A percentile compares a stretch with the other conserved stretches of the same genome.
Evolutionary conservation across 305 asterid species (phyloP).

Genomic region (Fraxinus baroniana): DNA sequence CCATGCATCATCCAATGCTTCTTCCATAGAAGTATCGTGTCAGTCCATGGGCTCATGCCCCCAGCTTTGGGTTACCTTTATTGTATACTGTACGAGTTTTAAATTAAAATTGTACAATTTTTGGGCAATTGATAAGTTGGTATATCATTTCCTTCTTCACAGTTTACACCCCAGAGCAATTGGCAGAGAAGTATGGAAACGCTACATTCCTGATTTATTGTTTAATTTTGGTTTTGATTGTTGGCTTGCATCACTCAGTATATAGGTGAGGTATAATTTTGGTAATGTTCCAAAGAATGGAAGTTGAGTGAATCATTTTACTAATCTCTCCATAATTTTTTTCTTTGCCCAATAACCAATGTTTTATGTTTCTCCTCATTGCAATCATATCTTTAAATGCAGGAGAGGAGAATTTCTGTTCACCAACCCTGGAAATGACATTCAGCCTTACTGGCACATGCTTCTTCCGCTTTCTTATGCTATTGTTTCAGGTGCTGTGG

Average conservation of each 20-base stretch:
- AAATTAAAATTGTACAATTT: slow-evolving; percentile 2
- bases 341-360: slow-evolving; percentile 13
- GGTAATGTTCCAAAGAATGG: slow-evolving; percentile 16
- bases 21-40: background rate
- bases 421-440: slow-evolving; percentile 59
- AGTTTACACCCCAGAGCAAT: slow-evolving; percentile 91
- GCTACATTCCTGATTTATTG: slow-evolving; percentile 78
- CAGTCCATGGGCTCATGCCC: slow-evolving; percentile 13
- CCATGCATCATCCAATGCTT: background rate
- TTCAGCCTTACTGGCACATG: slow-evolving; percentile 82
- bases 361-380: slow-evolving; percentile 14
- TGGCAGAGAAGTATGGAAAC: slow-evolving; percentile 89
- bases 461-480: slow-evolving; percentile 93
- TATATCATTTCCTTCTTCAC: slow-evolving; percentile 32
- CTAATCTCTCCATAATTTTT: background rate
- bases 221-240: slow-evolving; percentile 69
- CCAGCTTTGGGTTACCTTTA: slow-evolving; percentile 11
- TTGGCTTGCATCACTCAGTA: slow-evolving; percentile 62
- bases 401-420: slow-evolving; percentile 80
- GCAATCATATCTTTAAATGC: slow-evolving; percentile 33
- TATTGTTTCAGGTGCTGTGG: slow-evolving; percentile 94
- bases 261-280: slow-evolving; percentile 57
- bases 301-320: slow-evolving; percentile 22
- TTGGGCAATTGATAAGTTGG: slow-evolving; percentile 1
- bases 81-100: background rate